Percentiles rank a stretch among this genome's conserved stretches.
phyloP scores from a whole-genome alignment of 495 filamentous ascomycete species.

The Hypoxylon fragiforme region DNA sequence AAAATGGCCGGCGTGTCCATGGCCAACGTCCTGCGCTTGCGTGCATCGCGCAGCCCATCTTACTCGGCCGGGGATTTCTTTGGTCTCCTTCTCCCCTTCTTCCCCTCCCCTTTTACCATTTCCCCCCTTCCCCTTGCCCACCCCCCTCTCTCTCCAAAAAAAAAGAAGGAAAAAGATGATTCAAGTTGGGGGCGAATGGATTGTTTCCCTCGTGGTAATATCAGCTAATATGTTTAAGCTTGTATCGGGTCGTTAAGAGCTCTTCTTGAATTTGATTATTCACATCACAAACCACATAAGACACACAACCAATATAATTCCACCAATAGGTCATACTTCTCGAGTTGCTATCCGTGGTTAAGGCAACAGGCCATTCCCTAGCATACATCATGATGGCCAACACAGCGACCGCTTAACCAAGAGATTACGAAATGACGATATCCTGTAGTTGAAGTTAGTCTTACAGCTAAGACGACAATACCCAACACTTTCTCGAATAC shows the following conservation, averaged over 20 bases:
- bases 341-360: too few species aligned
- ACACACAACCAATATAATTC: conserved; percentile 1
- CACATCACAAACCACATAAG: background rate
- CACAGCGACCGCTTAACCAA: conserved; percentile 15
- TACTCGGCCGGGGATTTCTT: conserved; percentile 22
- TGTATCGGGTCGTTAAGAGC: conserved; percentile 2
- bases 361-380: conserved; percentile 7
- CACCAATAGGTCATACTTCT: conserved; percentile 4
- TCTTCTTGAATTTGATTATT: too few species aligned
- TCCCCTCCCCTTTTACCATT: background rate
- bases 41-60: conserved; percentile 17
- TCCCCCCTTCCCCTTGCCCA: background rate
- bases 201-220: background rate
- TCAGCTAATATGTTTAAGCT: conserved; percentile 2
- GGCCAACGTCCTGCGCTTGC: conserved; percentile 18
- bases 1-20: conserved; percentile 12
- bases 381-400: conserved; percentile 22
- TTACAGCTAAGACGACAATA: too few species aligned
- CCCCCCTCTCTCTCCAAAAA: background rate
- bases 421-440: conserved; percentile 14
- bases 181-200: background rate
- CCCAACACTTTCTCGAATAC: too few species aligned
- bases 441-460: too few species aligned
- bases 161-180: conserved; percentile 3
- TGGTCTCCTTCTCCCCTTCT: background rate